These are phyloP conservation scores for Quercus lobata DNA, from an alignment of 331 rosid genomes.

Conservation along the genomic window DNA sequence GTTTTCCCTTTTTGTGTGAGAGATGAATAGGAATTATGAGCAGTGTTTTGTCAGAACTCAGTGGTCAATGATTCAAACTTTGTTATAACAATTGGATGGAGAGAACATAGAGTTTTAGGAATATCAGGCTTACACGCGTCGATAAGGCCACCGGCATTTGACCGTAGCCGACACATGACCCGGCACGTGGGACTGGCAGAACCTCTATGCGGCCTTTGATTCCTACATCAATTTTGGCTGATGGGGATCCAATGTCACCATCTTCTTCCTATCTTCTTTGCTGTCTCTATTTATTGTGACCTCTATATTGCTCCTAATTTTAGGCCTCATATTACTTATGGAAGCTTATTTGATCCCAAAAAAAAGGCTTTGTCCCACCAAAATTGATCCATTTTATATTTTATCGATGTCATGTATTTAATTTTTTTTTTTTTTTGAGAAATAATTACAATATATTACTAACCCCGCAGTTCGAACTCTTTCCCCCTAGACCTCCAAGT, in stretches of 20 bases:
- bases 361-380: too few relatives aligned
- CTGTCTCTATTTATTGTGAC: too few relatives aligned
- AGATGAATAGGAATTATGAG: not conserved
- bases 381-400: too few relatives aligned
- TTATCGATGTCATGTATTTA: too few relatives aligned
- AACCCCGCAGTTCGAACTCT: too few relatives aligned
- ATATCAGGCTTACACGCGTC: conserved; percentile 42
- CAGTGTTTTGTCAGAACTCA: not conserved
- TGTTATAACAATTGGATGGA: not conserved
- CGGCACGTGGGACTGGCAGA: conserved; percentile 40
- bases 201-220: conserved; percentile 13
- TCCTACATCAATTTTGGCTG: not conserved
- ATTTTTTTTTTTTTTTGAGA: too few relatives aligned
- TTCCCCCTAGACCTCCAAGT: too few relatives aligned
- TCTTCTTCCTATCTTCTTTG: too few relatives aligned
- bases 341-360: too few relatives aligned
- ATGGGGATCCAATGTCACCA: conserved; percentile 28
- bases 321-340: too few relatives aligned
- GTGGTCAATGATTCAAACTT: conserved; percentile 52
- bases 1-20: not conserved
- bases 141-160: conserved; percentile 73
- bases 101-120: conserved; percentile 1
- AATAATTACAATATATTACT: too few relatives aligned
- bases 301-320: too few relatives aligned
- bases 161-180: conserved; percentile 45